Conservation (phyloP, 1,284 basidiomycete genomes). For the Polyporus tsugae region DNA sequence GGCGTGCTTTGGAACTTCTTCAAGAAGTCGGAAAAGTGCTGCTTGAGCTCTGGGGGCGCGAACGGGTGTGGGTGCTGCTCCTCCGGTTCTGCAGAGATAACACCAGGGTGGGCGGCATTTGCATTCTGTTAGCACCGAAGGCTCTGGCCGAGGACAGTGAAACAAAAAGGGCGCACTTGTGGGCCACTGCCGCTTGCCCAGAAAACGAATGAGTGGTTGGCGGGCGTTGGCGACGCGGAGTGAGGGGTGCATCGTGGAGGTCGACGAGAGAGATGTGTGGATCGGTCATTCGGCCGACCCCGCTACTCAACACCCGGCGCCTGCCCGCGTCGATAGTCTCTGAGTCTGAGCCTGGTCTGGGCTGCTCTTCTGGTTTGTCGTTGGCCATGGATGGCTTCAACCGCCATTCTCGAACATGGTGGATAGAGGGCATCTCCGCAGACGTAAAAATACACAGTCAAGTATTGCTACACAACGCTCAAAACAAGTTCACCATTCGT, state of each 20-base stretch:
- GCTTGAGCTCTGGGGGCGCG: slow-evolving; percentile 75
- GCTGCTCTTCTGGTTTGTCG: too few relatives aligned
- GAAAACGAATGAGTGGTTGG: slow-evolving; percentile 81
- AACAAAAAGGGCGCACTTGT: slow-evolving; percentile 50
- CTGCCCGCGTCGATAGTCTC: not conserved
- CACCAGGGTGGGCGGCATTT: slow-evolving; percentile 4
- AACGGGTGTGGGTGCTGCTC: slow-evolving; percentile 78
- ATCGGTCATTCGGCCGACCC: slow-evolving; percentile 29
- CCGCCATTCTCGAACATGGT: not conserved
- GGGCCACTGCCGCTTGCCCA: slow-evolving; percentile 76
- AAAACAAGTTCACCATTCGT: slow-evolving; percentile 35
- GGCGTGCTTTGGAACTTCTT: slow-evolving; percentile 54
- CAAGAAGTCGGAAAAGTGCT: slow-evolving; percentile 67
- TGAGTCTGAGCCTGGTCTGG: too few relatives aligned
- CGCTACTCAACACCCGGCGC: slow-evolving; percentile 11
- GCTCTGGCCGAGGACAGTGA: not conserved
- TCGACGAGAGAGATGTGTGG: slow-evolving; percentile 22
- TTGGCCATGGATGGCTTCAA: too few relatives aligned
- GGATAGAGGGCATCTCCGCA: not conserved
- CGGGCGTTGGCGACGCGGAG: slow-evolving; percentile 52
- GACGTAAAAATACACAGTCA: slow-evolving; percentile 1
- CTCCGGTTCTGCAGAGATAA: slow-evolving; percentile 55
- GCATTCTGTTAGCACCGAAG: not conserved
- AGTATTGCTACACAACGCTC: not conserved
- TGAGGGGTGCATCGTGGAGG: slow-evolving; percentile 54